phyloP scores from a whole-genome alignment of 805 yeast genomes.

The Candida cerambycidarum region DNA sequence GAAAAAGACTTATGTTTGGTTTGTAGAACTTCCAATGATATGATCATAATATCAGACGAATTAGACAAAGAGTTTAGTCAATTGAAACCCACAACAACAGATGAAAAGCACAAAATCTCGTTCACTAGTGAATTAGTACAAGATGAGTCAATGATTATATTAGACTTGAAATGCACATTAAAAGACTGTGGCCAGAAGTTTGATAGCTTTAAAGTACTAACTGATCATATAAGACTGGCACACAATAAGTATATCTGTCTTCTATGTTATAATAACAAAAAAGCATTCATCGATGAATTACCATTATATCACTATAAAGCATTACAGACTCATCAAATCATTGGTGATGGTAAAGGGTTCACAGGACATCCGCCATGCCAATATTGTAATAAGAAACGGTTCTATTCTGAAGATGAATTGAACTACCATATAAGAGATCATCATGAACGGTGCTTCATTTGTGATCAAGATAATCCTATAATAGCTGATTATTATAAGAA shows the following conservation, averaged over 20 bases:
- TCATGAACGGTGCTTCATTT: conserved; percentile 88
- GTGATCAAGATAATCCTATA: conserved; percentile 73
- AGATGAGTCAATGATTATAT: conserved; percentile 49
- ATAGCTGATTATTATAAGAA: conserved; percentile 62
- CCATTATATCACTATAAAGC: conserved; percentile 58
- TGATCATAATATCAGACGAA: conserved; percentile 58
- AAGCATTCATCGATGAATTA: conserved; percentile 73
- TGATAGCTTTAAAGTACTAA: conserved; percentile 53
- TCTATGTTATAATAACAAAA: conserved; percentile 74
- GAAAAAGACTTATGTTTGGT: conserved; percentile 73
- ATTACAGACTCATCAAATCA: conserved; percentile 65
- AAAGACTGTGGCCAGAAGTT: conserved; percentile 38
- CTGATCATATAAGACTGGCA: conserved; percentile 60
- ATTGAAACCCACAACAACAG: conserved; percentile 32
- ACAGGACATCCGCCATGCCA: conserved; percentile 87
- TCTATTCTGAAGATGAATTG: conserved; percentile 87
- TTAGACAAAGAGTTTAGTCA: conserved; percentile 36
- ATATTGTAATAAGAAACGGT: conserved; percentile 71
- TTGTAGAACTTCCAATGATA: conserved; percentile 71
- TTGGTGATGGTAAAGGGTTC: conserved; percentile 79
- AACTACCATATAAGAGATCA: conserved; percentile 74
- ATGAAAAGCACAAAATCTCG: conserved; percentile 51
- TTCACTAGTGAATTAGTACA: conserved; percentile 57
- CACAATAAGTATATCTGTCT: conserved; percentile 71
- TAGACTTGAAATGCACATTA: conserved; percentile 58